A percentile compares a stretch with the other conserved stretches of the same genome.
Evolutionary conservation across 306 rosid genomes (phyloP).

Genomic region (Dryas octopetala): DNA sequence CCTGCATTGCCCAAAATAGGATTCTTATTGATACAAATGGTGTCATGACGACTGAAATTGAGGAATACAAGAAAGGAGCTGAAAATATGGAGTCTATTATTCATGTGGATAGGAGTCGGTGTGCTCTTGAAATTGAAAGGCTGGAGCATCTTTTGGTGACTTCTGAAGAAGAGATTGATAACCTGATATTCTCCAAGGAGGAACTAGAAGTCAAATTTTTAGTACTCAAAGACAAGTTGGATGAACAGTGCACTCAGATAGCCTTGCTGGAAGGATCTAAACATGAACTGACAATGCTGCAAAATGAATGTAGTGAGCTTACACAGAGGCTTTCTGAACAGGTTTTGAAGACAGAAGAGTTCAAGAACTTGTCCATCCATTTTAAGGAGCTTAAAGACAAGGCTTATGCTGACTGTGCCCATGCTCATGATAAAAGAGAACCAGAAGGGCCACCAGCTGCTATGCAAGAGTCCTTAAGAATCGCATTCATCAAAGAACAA

Average conservation of each 20-base stretch:
- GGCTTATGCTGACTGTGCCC: constrained; percentile 72
- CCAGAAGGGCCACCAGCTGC: constrained; percentile 65
- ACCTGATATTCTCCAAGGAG: constrained; percentile 63
- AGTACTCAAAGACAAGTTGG: constrained; percentile 62
- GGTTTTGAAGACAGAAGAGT: constrained; percentile 84
- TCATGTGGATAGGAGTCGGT: constrained; percentile 31
- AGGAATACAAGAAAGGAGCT: constrained; percentile 45
- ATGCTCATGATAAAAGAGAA: constrained; percentile 68
- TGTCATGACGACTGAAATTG: constrained; percentile 39
- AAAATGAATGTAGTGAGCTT: constrained; percentile 60
- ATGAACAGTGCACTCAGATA: constrained; percentile 55
- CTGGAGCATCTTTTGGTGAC: constrained; percentile 54
- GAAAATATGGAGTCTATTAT: constrained; percentile 37
- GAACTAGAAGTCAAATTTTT: constrained; percentile 72
- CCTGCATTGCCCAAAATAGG: constrained; percentile 46
- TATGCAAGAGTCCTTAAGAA: constrained; percentile 90
- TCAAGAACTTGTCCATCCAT: constrained; percentile 84
- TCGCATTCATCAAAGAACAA: constrained; percentile 95
- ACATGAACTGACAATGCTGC: constrained; percentile 53
- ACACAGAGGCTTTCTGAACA: constrained; percentile 78
- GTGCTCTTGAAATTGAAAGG: constrained; percentile 57
- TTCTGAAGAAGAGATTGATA: constrained; percentile 58
- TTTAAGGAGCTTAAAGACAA: constrained; percentile 93
- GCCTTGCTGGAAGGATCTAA: constrained; percentile 54
- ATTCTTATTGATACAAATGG: constrained; percentile 52